Conservation (phyloP, 768 basidiomycete species). For the Calvatia gigantea region DNA sequence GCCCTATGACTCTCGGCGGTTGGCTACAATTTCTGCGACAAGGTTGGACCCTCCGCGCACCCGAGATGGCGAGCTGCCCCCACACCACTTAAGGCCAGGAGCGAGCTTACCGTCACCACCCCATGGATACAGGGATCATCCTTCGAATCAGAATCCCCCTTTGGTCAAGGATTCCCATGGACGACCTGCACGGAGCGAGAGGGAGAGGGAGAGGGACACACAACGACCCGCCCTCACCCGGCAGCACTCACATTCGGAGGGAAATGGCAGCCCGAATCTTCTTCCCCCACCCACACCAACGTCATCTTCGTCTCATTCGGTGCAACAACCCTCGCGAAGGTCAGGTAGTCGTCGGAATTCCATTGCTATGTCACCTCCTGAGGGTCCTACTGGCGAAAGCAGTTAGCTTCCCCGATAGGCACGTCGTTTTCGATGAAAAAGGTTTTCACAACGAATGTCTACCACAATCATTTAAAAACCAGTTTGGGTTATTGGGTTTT, state of each 20-base stretch:
- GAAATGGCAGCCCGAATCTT: background rate
- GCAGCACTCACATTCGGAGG: slow-evolving; percentile 19
- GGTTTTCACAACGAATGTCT: background rate
- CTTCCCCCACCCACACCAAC: slow-evolving; percentile 2
- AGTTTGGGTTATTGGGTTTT: background rate
- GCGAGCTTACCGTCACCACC: slow-evolving; percentile 30
- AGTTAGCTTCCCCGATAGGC: background rate
- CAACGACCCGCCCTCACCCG: slow-evolving; percentile 25
- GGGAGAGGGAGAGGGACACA: slow-evolving; percentile 13
- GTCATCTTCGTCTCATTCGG: slow-evolving; percentile 1
- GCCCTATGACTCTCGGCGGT: slow-evolving; percentile 46
- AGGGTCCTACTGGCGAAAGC: slow-evolving; percentile 18
- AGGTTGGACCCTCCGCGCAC: slow-evolving; percentile 43
- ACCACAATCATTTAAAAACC: background rate
- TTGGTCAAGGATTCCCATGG: slow-evolving; percentile 19
- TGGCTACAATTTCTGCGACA: slow-evolving; percentile 41
- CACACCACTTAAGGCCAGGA: slow-evolving; percentile 16
- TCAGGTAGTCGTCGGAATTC: slow-evolving; percentile 33
- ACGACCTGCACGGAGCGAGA: slow-evolving; percentile 16
- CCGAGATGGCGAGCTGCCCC: slow-evolving; percentile 25
- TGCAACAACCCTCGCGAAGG: slow-evolving; percentile 15
- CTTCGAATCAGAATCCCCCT: slow-evolving; percentile 16
- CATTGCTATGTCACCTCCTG: slow-evolving; percentile 32
- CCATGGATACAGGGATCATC: slow-evolving; percentile 28
- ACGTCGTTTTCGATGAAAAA: background rate